phyloP scores from a whole-genome alignment of 495 filamentous ascomycete species.

The Trichoderma orchidacearum region DNA sequence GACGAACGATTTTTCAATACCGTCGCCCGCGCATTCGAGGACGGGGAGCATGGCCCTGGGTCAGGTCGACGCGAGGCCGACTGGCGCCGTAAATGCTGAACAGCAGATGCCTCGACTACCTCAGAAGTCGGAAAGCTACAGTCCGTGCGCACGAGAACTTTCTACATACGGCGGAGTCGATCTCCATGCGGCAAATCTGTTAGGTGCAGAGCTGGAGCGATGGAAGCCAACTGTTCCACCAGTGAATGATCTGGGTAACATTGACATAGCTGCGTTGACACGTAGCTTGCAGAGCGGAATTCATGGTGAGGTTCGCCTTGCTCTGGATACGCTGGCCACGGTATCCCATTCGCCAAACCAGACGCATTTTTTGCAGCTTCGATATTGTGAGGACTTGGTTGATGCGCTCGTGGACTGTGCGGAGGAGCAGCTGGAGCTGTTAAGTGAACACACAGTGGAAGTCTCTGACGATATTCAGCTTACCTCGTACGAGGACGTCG shows the following conservation, averaged over 20 bases:
- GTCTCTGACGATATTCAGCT: slow-evolving; percentile 73
- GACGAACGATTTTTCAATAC: slow-evolving; percentile 24
- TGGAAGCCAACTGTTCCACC: slow-evolving; percentile 59
- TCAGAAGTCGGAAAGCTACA: slow-evolving; percentile 29
- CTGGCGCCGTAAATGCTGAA: neutral
- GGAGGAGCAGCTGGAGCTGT: slow-evolving; percentile 67
- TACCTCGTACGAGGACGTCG: slow-evolving; percentile 73
- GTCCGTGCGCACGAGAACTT: slow-evolving; percentile 47
- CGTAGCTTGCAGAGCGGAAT: slow-evolving; percentile 90
- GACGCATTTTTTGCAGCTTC: slow-evolving; percentile 42
- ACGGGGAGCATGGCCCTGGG: slow-evolving; percentile 19
- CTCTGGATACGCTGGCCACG: slow-evolving; percentile 68
- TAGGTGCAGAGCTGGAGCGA: slow-evolving; percentile 48
- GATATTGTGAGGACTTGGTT: slow-evolving; percentile 74
- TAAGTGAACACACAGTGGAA: slow-evolving; percentile 68
- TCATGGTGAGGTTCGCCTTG: slow-evolving; percentile 71
- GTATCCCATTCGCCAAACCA: slow-evolving; percentile 47
- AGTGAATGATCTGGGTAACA: slow-evolving; percentile 65
- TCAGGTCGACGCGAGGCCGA: slow-evolving; percentile 8
- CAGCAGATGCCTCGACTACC: slow-evolving; percentile 8
- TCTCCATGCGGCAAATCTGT: slow-evolving; percentile 41
- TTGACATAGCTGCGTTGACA: slow-evolving; percentile 85
- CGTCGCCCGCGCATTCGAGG: slow-evolving; percentile 26
- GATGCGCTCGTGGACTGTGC: slow-evolving; percentile 84
- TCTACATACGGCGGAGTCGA: slow-evolving; percentile 53